Evolutionary conservation across 2,329 filamentous ascomycete genomes (phyloP).

Genomic region (Parasarocladium wereldwijsianum): DNA sequence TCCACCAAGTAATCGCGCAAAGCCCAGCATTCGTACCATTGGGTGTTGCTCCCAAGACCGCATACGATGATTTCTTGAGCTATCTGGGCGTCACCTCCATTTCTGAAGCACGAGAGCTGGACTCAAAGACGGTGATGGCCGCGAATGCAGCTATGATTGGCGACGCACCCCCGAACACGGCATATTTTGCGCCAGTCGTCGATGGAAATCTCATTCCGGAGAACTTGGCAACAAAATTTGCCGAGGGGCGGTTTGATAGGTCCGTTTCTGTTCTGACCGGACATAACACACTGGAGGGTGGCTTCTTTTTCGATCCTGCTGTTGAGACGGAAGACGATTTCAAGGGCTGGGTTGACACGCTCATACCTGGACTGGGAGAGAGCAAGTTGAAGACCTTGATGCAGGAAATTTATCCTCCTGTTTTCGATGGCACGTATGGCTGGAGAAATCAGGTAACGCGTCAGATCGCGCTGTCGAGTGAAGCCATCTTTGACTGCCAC

Average conservation of each 20-base stretch:
- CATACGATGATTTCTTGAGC: slow-evolving; percentile 6
- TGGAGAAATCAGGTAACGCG: slow-evolving; percentile 5
- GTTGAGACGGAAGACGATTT: slow-evolving; percentile 6
- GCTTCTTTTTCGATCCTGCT: slow-evolving; percentile 7
- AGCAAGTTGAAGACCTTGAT: slow-evolving; percentile 1
- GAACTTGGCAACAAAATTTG: background rate
- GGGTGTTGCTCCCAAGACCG: background rate
- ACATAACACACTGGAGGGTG: slow-evolving; percentile 6
- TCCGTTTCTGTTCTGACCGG: slow-evolving; percentile 5
- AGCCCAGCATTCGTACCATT: slow-evolving; percentile 4
- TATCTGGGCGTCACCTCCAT: slow-evolving; percentile 5
- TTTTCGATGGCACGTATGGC: slow-evolving; percentile 6
- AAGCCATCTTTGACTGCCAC: slow-evolving; percentile 6
- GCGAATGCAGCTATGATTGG: slow-evolving; percentile 6
- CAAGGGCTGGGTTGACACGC: slow-evolving; percentile 2
- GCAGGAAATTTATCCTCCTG: slow-evolving; percentile 5
- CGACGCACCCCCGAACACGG: slow-evolving; percentile 4
- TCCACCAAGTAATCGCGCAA: slow-evolving; percentile 6
- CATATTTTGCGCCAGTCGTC: slow-evolving; percentile 4
- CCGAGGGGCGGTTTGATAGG: slow-evolving; percentile 5
- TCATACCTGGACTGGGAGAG: slow-evolving; percentile 5
- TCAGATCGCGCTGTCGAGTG: slow-evolving; percentile 6
- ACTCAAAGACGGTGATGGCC: slow-evolving; percentile 5
- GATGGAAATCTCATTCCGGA: slow-evolving; percentile 4
- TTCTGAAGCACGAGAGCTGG: slow-evolving; percentile 4